phyloP scores from a whole-genome alignment of 1,284 basidiomycete genomes.

The Tilletia walkeri region DNA sequence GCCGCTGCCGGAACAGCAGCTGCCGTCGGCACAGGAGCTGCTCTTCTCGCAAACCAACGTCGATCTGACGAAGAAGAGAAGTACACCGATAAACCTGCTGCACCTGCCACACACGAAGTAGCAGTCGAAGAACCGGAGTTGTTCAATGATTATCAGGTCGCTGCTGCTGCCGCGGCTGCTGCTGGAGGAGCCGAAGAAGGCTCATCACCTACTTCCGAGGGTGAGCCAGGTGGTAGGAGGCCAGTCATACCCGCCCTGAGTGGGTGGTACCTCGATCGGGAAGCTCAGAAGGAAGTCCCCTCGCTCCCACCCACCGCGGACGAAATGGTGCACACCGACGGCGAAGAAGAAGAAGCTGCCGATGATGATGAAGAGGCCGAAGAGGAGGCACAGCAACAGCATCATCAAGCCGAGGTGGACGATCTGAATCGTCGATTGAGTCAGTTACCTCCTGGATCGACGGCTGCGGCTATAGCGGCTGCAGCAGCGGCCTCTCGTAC shows the following conservation, averaged over 20 bases:
- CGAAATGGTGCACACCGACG: neutral
- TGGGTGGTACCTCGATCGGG: slow-evolving; percentile 7
- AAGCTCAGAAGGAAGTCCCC: slow-evolving; percentile 10
- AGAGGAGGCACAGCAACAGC: neutral
- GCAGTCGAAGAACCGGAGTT: neutral
- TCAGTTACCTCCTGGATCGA: slow-evolving; percentile 2
- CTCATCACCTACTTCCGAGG: neutral
- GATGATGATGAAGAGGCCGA: neutral
- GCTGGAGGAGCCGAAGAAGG: no score
- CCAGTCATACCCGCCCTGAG: neutral
- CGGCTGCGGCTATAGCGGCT: slow-evolving; percentile 9
- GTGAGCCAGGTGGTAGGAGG: neutral
- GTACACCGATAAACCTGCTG: neutral
- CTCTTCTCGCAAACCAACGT: neutral
- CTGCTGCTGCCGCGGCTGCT: no score
- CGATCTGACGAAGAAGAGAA: neutral
- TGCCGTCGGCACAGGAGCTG: neutral
- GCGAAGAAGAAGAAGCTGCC: neutral
- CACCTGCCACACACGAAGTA: no score
- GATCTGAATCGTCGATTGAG: neutral
- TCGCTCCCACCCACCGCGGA: slow-evolving; percentile 4
- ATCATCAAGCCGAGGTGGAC: neutral
- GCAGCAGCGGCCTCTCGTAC: slow-evolving; percentile 1
- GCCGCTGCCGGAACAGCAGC: neutral
- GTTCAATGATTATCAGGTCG: neutral